Evolutionary conservation across 805 yeast species (phyloP).

Genomic region (Candida peoriensis): DNA sequence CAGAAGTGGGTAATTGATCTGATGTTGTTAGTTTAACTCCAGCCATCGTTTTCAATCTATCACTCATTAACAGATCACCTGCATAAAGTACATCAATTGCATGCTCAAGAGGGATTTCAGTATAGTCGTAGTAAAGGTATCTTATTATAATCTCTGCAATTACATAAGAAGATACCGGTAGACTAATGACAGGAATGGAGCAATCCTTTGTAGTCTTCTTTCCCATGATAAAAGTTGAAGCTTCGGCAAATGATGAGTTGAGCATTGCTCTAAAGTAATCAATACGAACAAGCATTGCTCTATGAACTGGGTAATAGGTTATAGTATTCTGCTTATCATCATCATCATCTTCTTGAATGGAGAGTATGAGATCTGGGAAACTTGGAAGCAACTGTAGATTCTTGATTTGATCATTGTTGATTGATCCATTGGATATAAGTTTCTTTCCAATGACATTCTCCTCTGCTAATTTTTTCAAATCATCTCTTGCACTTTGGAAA

Average conservation of each 20-base stretch:
- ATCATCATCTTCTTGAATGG: constrained; percentile 28
- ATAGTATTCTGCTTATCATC: constrained; percentile 12
- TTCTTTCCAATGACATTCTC: constrained; percentile 15
- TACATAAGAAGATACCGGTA: constrained; percentile 26
- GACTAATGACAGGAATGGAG: constrained; percentile 26
- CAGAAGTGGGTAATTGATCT: constrained; percentile 22
- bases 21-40: constrained; percentile 38
- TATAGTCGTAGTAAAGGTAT: constrained; percentile 57
- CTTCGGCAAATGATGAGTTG: constrained; percentile 41
- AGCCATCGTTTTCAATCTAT: constrained; percentile 61
- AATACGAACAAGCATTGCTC: constrained; percentile 54
- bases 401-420: constrained; percentile 8
- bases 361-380: constrained; percentile 45
- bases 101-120: constrained; percentile 41
- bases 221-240: constrained; percentile 16
- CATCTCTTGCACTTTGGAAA: constrained; percentile 17
- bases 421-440: constrained; percentile 1
- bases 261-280: constrained; percentile 65
- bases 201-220: constrained; percentile 6
- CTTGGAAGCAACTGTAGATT: constrained; percentile 16
- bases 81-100: constrained; percentile 53
- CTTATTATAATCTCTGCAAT: constrained; percentile 47
- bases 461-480: constrained; percentile 16
- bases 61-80: constrained; percentile 54
- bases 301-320: constrained; percentile 57